Evolutionary conservation across 1,139 yeast genomes (phyloP).

Genomic region (Chernovozyma sophiae-reginae): DNA sequence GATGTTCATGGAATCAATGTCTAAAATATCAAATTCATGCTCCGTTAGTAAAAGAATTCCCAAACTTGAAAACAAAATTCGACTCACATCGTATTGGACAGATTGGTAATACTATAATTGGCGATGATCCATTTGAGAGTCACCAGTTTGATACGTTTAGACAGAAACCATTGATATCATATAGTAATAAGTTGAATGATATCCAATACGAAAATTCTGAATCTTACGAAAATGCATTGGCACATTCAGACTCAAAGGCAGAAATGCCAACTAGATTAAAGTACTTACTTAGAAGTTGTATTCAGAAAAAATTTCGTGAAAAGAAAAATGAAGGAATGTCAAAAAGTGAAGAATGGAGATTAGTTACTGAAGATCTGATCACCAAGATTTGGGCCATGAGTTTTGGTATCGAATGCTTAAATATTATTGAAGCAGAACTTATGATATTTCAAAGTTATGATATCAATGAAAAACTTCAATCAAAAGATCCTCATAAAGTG

Average conservation of each 20-base stretch:
- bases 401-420: constrained; percentile 49
- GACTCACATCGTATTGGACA: constrained; percentile 26
- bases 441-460: constrained; percentile 37
- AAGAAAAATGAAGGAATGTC: constrained; percentile 9
- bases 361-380: constrained; percentile 53
- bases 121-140: neutral
- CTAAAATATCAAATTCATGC: constrained; percentile 38
- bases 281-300: constrained; percentile 47
- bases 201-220: constrained; percentile 33
- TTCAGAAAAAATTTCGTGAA: constrained; percentile 43
- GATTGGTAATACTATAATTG: constrained; percentile 7
- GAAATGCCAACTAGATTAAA: constrained; percentile 47
- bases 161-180: constrained; percentile 3
- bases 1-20: constrained; percentile 43
- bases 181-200: constrained; percentile 18
- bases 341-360: constrained; percentile 38
- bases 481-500: constrained; percentile 26
- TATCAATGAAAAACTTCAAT: constrained; percentile 20
- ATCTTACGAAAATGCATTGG: constrained; percentile 24
- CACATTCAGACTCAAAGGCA: constrained; percentile 32
- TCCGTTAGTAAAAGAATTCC: constrained; percentile 47
- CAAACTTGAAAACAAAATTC: constrained; percentile 36
- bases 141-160: neutral
- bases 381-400: constrained; percentile 54
- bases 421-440: constrained; percentile 51